phyloP scores from a whole-genome alignment of 2,329 filamentous ascomycete genomes.

The Teratosphaeriaceae sp. region DNA sequence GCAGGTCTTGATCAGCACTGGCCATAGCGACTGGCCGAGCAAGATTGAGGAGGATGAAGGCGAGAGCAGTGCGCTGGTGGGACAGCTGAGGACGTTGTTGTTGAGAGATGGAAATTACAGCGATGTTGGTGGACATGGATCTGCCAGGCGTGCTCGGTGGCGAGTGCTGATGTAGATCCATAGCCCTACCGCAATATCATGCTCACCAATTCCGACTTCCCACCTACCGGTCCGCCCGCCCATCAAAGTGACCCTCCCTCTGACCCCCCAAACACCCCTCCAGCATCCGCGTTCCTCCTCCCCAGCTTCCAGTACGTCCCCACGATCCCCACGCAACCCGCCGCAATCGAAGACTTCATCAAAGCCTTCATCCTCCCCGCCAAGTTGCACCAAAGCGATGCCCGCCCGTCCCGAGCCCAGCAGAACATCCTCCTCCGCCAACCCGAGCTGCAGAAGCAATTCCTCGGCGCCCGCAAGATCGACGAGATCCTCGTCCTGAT shows the following conservation, averaged over 20 bases:
- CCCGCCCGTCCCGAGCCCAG: constrained; percentile 48
- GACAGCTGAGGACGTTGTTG: constrained; percentile 57
- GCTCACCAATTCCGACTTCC: constrained; percentile 69
- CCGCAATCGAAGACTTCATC: constrained; percentile 48
- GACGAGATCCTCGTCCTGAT: constrained; percentile 70
- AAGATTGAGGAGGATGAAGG: constrained; percentile 73
- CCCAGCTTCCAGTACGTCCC: constrained; percentile 79
- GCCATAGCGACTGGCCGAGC: constrained; percentile 71
- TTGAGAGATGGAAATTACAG: constrained; percentile 37
- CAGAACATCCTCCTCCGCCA: constrained; percentile 40
- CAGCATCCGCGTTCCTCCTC: constrained; percentile 65
- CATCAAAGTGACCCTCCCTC: constrained; percentile 9
- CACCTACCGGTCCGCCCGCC: constrained; percentile 37
- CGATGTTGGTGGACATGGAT: constrained; percentile 34
- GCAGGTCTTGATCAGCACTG: constrained; percentile 79
- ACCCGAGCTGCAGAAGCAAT: constrained; percentile 38
- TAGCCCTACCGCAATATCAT: constrained; percentile 81
- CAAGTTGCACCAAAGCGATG: constrained; percentile 56
- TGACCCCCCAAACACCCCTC: constrained; percentile 15
- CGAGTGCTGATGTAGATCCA: background rate
- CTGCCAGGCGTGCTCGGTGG: background rate
- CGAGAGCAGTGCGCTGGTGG: constrained; percentile 48
- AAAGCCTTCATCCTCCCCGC: constrained; percentile 61
- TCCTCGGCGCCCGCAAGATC: constrained; percentile 55
- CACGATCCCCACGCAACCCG: constrained; percentile 58